Evolutionary conservation across 2,329 filamentous ascomycete species (phyloP).

Genomic region (Epichloe brachyelytri): DNA sequence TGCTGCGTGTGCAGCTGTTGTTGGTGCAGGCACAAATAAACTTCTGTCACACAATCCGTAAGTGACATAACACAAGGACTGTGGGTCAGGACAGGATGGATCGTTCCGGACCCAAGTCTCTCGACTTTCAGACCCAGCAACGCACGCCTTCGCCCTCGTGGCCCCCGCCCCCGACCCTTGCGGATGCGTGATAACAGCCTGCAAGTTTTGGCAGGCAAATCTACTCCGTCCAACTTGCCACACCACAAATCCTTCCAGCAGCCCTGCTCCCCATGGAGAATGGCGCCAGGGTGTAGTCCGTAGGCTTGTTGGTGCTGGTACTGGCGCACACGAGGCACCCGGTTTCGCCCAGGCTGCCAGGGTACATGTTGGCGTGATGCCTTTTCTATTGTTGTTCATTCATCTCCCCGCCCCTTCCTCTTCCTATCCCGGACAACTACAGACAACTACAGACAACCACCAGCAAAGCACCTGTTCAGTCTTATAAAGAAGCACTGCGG

Average conservation of each 20-base stretch:
- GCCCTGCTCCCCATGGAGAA: conserved; percentile 1
- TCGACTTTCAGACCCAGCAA: not conserved
- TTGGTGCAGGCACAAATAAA: too few relatives aligned
- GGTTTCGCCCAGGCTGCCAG: not conserved
- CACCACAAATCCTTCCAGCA: not conserved
- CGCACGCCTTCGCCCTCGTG: too few relatives aligned
- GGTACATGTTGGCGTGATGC: not conserved
- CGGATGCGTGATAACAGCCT: too few relatives aligned
- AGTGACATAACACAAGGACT: too few relatives aligned
- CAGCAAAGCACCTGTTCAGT: not conserved
- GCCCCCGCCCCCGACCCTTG: too few relatives aligned
- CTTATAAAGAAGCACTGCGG: not conserved
- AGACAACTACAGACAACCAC: not conserved
- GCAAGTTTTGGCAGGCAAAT: too few relatives aligned
- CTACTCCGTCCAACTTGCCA: not conserved
- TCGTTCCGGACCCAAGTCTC: not conserved
- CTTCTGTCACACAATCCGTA: too few relatives aligned
- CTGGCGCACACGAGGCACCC: not conserved
- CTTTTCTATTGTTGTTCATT: not conserved
- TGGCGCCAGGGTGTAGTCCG: not conserved
- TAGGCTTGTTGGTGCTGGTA: not conserved
- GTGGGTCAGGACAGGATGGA: too few relatives aligned
- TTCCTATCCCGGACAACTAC: not conserved
- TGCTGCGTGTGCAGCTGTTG: too few relatives aligned
- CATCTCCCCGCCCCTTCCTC: not conserved